These are phyloP conservation scores for Diaporthe vaccinii DNA, from an alignment of 2,329 filamentous ascomycete species.

Conservation along the genomic window DNA sequence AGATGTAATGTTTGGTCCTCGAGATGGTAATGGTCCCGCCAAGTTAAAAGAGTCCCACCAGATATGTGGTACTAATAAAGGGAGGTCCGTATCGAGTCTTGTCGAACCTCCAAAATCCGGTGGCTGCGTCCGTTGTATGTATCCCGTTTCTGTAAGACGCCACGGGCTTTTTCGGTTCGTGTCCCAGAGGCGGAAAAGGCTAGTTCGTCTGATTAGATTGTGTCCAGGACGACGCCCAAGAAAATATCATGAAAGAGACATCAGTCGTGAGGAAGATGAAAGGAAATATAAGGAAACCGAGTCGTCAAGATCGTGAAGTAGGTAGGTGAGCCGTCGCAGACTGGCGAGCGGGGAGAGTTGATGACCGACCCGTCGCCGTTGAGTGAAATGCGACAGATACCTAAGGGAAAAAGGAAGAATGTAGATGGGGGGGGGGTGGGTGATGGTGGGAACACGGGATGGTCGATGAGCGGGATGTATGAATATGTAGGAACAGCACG, in stretches of 20 bases:
- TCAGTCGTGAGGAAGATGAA: slow-evolving; percentile 13
- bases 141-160: slow-evolving; percentile 27
- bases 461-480: slow-evolving; percentile 38
- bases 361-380: slow-evolving; percentile 4
- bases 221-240: not conserved
- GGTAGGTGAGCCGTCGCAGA: slow-evolving; percentile 3
- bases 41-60: slow-evolving; percentile 14
- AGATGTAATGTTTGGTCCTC: not conserved
- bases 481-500: slow-evolving; percentile 41
- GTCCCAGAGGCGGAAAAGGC: slow-evolving; percentile 1
- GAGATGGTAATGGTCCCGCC: slow-evolving; percentile 7
- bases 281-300: slow-evolving; percentile 14
- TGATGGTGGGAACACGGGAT: slow-evolving; percentile 26
- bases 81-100: slow-evolving; percentile 26
- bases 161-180: slow-evolving; percentile 17
- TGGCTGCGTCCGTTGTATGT: slow-evolving; percentile 33
- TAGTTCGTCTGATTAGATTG: slow-evolving; percentile 29
- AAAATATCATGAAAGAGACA: slow-evolving; percentile 1
- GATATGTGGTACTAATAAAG: slow-evolving; percentile 20
- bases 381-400: slow-evolving; percentile 17
- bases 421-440: slow-evolving; percentile 29
- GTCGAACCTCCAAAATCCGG: slow-evolving; percentile 19
- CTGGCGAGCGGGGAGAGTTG: slow-evolving; percentile 3
- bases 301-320: slow-evolving; percentile 25
- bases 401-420: slow-evolving; percentile 19